A percentile compares a stretch with the other conserved stretches of the same genome.
phyloP scores from a whole-genome alignment of 176 grass and related monocot genomes.

The Poa pratensis region DNA sequence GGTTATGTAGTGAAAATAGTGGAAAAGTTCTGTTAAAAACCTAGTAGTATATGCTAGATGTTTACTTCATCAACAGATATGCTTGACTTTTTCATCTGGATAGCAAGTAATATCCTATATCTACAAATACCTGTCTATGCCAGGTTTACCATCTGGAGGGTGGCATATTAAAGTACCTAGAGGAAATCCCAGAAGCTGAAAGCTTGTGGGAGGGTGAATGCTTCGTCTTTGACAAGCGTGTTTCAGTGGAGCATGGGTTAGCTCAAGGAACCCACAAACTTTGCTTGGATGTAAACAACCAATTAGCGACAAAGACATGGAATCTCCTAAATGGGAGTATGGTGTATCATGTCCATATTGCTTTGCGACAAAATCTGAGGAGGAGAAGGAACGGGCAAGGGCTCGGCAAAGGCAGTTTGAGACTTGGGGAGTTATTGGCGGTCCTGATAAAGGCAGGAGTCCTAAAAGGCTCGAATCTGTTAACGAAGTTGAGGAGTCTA shows the following conservation, averaged over 20 bases:
- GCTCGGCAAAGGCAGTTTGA: slow-evolving; percentile 83
- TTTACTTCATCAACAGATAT: background rate
- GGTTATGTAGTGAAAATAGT: slow-evolving; percentile 2
- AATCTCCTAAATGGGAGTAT: slow-evolving; percentile 79
- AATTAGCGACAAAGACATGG: slow-evolving; percentile 86
- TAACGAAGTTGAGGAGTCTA: background rate
- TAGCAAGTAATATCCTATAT: background rate
- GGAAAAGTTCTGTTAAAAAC: background rate
- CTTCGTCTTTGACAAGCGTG: slow-evolving; percentile 96
- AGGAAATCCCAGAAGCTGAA: slow-evolving; percentile 80
- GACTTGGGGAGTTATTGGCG: slow-evolving; percentile 82
- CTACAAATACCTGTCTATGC: background rate
- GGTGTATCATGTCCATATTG: slow-evolving; percentile 89
- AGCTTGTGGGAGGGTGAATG: slow-evolving; percentile 95
- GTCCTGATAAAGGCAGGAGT: slow-evolving; percentile 82
- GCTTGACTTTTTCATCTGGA: background rate
- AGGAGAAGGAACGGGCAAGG: slow-evolving; percentile 83
- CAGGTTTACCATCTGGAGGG: slow-evolving; percentile 98
- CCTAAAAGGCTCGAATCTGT: slow-evolving; percentile 19
- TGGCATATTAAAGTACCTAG: slow-evolving; percentile 92
- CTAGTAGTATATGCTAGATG: background rate
- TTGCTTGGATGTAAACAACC: slow-evolving; percentile 96
- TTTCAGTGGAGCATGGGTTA: slow-evolving; percentile 89
- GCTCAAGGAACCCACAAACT: slow-evolving; percentile 86
- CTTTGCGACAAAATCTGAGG: slow-evolving; percentile 65